Evolutionary conservation across 768 basidiomycete genomes (phyloP).

Genomic region (Boletus edulis): DNA sequence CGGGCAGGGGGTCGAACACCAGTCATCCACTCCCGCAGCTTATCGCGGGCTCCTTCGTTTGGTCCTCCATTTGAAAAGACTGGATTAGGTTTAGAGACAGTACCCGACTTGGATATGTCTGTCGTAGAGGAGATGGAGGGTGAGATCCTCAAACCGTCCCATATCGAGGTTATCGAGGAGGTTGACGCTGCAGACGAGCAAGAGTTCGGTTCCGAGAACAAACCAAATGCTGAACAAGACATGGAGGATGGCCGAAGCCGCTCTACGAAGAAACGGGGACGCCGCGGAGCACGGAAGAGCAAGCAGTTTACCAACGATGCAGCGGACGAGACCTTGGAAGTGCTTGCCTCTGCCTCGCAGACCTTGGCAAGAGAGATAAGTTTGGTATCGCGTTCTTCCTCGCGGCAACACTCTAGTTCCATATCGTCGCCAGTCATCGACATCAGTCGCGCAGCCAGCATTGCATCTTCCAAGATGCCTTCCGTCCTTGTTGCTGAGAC

Average conservation of each 20-base stretch:
- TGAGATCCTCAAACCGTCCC: conserved; percentile 24
- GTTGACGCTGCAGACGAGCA: conserved; percentile 36
- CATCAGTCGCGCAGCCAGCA: conserved; percentile 23
- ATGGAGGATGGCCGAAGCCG: conserved; percentile 40
- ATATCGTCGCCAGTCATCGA: conserved; percentile 19
- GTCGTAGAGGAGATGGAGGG: conserved; percentile 43
- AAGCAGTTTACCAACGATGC: conserved; percentile 35
- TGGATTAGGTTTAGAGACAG: conserved; percentile 47
- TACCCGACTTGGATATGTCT: conserved; percentile 45
- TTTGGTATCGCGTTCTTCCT: conserved; percentile 53
- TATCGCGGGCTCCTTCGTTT: conserved; percentile 65
- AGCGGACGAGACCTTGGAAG: conserved; percentile 58
- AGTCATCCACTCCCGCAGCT: conserved; percentile 49
- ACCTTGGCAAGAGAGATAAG: conserved; percentile 82
- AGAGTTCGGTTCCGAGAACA: conserved; percentile 16
- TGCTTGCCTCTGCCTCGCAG: conserved; percentile 79
- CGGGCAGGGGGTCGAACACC: conserved; percentile 58
- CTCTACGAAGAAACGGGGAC: conserved; percentile 76
- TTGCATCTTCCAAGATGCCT: conserved; percentile 37
- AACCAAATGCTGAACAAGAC: conserved; percentile 28
- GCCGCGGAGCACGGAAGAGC: conserved; percentile 83
- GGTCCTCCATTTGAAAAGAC: conserved; percentile 42
- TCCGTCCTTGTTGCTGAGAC: conserved; percentile 31
- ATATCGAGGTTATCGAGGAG: conserved; percentile 36
- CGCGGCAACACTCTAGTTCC: conserved; percentile 24